Evolutionary conservation across 148 eudicot genomes (phyloP), one percentile per base, ranked within the genome.

Genomic region (Chenopodium suecicum): DNA sequence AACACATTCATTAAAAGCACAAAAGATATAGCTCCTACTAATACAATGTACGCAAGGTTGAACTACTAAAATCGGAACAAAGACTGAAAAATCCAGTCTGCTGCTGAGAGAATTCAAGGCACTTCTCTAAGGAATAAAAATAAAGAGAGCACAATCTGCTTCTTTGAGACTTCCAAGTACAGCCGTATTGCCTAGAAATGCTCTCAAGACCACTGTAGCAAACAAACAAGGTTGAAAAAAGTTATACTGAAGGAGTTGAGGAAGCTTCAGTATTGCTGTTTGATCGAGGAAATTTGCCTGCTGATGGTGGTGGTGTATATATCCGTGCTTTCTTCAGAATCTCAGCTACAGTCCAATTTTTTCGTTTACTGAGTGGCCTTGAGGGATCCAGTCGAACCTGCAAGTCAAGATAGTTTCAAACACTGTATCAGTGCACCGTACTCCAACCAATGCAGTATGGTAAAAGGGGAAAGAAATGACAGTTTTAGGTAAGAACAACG

Each of bases 381-480:
- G 98, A 94, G 48, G 94, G 97, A 81, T 96, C 94, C 84, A 94
- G 79, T 78, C 81, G 88, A 81, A 96, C 99, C 95, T 95, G 93
- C 80, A 91, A 60, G 23, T 34, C 27, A 63, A 70, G 64, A 74
- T 62, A 76, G 31, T 79, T 86, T 58, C n/a, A 73, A 34, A 34
- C 14, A 56, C 50, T 34, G 0, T 23, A 71, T 71, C 75, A 71
- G 0, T 62, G 62, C 22, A 17, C 62, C 3, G 54, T 50, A 13
- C 54, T 25, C 60, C 16, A 48, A 73, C 16, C 27, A 50, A 50
- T 50, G 54, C 54, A 50, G 54, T 11, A 62, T 48, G 41, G 27
- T 10, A 52, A 31, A 52, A 41, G 66, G 63, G 41, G 23, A n/a
- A 50, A 48, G 22, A 12, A 50, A 50, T 11, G 54, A 16, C 54